Base-by-base conservation (phyloP, 805 yeast species). In the Saturnispora serradocipensis region DNA sequence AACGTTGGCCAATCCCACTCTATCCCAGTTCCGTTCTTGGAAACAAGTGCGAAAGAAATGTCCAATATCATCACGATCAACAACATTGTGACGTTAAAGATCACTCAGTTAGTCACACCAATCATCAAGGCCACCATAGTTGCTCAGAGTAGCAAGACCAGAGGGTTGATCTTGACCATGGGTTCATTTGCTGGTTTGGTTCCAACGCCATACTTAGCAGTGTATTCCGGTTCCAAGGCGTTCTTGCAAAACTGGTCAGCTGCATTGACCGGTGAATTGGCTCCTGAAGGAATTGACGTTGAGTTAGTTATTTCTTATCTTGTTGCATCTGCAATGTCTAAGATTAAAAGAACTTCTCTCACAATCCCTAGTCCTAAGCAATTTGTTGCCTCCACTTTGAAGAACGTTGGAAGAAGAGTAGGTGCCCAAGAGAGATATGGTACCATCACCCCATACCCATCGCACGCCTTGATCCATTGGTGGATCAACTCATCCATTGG, bases 1-100 rank as follows among this genome's bases (percentile, higher is more conserved):
- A 93, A 93, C 63, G 97, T 93, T 51, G 99, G 99, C 45, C 88
- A 81, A 66, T 86, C 96, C 11, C 99, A 93, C 69, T 81, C 90
- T 35, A 88, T 93, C 56, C 99, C 99, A 1, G 97, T 88, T 38
- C 91, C 97, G 50, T 93, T 93, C 67, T 67, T 76, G 59, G 95
- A 89, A 65, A 89, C 97, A 13, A 72, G 76, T 11, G 81, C 77
- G 46, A 70, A 76, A 47, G 99, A 93, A 67, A 67, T 93, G 72
- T 75, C 78, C 57, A 77, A 81, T 58, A 93, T 93, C 62, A 77
- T 93, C 60, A 84, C 90, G 50, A 81, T 93, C 63, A 93, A 93
- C 74, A 86, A 84, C 69, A 73, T 80, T 34, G 90, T 89, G 38
- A 89, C 98, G 25, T 76, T 93, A 58, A 80, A 81, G 57, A 80